Evolutionary conservation across 306 rosid species (phyloP).

Genomic region (Boehmeria nivea): DNA sequence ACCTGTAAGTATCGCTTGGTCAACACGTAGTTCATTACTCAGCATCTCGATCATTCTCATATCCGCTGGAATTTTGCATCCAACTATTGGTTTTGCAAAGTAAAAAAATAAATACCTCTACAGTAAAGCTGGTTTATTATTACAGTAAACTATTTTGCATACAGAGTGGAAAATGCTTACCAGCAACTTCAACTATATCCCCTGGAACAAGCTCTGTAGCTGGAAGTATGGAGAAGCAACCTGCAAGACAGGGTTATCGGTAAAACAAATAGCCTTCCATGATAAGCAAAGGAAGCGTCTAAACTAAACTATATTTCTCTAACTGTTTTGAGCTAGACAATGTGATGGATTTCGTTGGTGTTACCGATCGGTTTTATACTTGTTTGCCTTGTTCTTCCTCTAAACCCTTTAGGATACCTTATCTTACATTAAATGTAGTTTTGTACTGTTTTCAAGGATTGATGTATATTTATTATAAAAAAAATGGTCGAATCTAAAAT

Average conservation of each 20-base stretch:
- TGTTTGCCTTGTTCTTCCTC: too few relatives aligned
- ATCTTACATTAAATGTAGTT: too few relatives aligned
- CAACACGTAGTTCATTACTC: conserved; percentile 85
- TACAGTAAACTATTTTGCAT: conserved; percentile 12
- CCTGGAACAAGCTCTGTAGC: conserved; percentile 96
- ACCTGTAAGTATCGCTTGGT: conserved; percentile 99
- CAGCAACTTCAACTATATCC: conserved; percentile 88
- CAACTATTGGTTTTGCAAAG: conserved; percentile 53
- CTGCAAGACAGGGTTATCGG: conserved; percentile 41
- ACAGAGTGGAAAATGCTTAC: conserved; percentile 42
- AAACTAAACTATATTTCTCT: too few relatives aligned
- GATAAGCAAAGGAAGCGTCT: too few relatives aligned
- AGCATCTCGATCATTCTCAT: conserved; percentile 94
- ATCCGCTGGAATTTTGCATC: conserved; percentile 98
- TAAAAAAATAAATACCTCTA: conserved; percentile 11
- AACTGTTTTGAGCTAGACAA: too few relatives aligned
- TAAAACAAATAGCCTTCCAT: background rate
- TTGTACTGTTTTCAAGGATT: background rate
- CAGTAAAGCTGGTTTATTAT: background rate
- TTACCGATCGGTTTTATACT: too few relatives aligned
- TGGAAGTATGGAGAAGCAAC: conserved; percentile 92
- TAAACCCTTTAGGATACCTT: too few relatives aligned
- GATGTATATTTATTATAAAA: background rate
- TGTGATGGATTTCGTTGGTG: too few relatives aligned
- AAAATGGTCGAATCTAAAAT: background rate